Evolutionary conservation across 2,329 filamentous ascomycete species (phyloP), one percentile per base, ranked within the genome.

Genomic region (Cytospora chrysosperma): DNA sequence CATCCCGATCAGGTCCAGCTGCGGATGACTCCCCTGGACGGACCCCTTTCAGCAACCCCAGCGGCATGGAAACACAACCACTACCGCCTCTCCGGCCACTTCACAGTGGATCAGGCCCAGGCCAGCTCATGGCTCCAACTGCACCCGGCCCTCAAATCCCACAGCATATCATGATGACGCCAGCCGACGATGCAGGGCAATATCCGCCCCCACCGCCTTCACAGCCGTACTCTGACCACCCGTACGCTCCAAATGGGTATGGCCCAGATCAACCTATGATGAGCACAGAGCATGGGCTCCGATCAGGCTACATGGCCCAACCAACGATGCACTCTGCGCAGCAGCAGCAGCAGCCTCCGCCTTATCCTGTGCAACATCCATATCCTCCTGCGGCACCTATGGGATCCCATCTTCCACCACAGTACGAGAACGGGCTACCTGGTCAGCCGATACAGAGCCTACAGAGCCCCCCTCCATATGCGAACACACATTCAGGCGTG

Each of bases 401-500:
- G 43, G 55, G 50, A 8, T 19, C 40, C n/a, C 64, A 61, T 19
- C 19, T 30, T 26, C 57, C 62, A 10, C 30, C 55, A 6, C 64
- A 37, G 9, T 54, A 50, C 37, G 59, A 65, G 10, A 57, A 64
- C 32, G 26, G 30, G 2, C 28, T 43, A 9, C 32, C 61, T 19
- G 61, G 61, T n/a, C 63, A 54, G 47, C 50, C 56, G 4, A 55
- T 43, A n/a, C 62, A 62, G 49, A n/a, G 49, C 10, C 40, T 62
- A 10, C 62, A 67, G 19, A 67, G 65, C 49, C 65, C 65, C 21
- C 64, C 64, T 30, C 58, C 61, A 9, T 66, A 64, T 47, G 57
- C 59, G 10, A 55, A 56, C 34, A 51, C 49, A 30, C 57, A 56
- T n/a, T 64, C 68, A 24, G 70, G 70, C 43, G 72, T 72, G 27